phyloP scores from a whole-genome alignment of 2,329 filamentous ascomycete genomes.

The Fusarium sp. region DNA sequence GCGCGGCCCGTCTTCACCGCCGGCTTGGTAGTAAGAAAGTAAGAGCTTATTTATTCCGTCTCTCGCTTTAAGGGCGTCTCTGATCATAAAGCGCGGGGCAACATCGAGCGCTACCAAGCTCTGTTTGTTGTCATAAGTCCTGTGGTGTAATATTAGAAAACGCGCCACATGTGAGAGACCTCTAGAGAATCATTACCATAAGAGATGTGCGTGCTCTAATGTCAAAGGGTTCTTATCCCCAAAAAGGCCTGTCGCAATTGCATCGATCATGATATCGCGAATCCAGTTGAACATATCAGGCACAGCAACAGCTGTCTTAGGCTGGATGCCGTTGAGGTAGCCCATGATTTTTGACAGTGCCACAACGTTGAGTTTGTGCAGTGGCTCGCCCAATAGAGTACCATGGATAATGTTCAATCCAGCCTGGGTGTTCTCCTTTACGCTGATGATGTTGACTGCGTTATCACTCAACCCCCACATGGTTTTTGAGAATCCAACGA shows the following conservation, averaged over 20 bases:
- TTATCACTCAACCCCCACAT: conserved; percentile 31
- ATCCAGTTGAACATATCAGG: conserved; percentile 58
- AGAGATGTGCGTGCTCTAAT: conserved; percentile 51
- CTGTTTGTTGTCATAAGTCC: conserved; percentile 22
- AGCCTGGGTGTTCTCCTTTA: neutral
- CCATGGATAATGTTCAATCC: conserved; percentile 25
- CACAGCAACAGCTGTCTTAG: conserved; percentile 20
- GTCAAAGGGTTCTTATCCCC: conserved; percentile 60
- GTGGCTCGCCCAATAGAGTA: conserved; percentile 20
- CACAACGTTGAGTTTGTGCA: conserved; percentile 22
- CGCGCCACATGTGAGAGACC: neutral
- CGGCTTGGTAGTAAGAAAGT: conserved; percentile 51
- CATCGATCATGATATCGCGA: conserved; percentile 55
- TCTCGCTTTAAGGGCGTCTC: conserved; percentile 38
- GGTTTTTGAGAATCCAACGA: conserved; percentile 50
- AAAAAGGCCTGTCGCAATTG: conserved; percentile 58
- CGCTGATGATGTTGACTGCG: neutral
- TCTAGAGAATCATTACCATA: conserved; percentile 51
- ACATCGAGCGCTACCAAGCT: conserved; percentile 15
- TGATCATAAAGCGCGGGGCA: conserved; percentile 4
- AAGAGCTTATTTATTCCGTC: conserved; percentile 50
- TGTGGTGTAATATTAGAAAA: neutral
- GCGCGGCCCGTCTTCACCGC: conserved; percentile 43
- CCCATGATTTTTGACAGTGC: conserved; percentile 1
- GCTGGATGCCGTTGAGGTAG: conserved; percentile 11